These are phyloP conservation scores for Starmerella potacharoeniae DNA, from an alignment of 805 yeast genomes.

Conservation along the genomic window DNA sequence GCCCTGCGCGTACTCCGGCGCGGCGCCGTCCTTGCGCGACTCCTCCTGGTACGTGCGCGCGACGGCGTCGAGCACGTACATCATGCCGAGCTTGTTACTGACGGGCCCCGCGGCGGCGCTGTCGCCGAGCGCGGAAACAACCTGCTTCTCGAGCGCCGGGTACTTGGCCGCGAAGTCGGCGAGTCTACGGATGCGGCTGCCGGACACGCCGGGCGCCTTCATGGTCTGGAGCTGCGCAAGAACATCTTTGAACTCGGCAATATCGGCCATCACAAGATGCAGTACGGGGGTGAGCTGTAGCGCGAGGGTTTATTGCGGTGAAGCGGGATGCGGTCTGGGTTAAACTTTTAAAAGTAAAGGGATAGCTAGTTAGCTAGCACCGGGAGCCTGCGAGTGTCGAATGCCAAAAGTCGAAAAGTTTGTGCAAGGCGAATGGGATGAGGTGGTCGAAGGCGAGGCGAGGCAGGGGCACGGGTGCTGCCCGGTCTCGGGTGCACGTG, in stretches of 20 bases:
- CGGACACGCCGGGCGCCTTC: slow-evolving; percentile 80
- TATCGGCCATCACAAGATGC: not conserved
- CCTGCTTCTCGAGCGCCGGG: slow-evolving; percentile 34
- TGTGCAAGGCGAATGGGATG: not conserved
- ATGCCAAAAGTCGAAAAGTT: not conserved
- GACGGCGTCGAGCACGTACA: slow-evolving; percentile 86
- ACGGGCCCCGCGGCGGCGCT: slow-evolving; percentile 64
- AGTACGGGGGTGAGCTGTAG: not conserved
- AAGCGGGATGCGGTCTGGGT: not conserved
- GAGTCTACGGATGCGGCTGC: slow-evolving; percentile 80
- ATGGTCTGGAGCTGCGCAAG: slow-evolving; percentile 25
- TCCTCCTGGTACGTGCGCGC: slow-evolving; percentile 75
- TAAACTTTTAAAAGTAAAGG: slow-evolving; percentile 3
- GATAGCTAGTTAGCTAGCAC: slow-evolving; percentile 4
- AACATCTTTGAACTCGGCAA: slow-evolving; percentile 4
- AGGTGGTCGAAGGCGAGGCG: not conserved
- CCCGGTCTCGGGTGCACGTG: too few species aligned
- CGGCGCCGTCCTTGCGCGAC: slow-evolving; percentile 41
- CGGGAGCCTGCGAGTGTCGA: not conserved
- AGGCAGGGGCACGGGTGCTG: not conserved
- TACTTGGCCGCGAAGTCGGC: slow-evolving; percentile 57
- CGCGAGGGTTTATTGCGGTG: not conserved
- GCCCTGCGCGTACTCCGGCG: slow-evolving; percentile 3
- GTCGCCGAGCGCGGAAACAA: slow-evolving; percentile 43
- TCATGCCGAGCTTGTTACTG: slow-evolving; percentile 77